Percentiles rank a stretch among this genome's conserved stretches.
These are phyloP conservation scores for Tetratostichococcus sp. DNA, from an alignment of 139 green algal genomes.

Conservation along the genomic window DNA sequence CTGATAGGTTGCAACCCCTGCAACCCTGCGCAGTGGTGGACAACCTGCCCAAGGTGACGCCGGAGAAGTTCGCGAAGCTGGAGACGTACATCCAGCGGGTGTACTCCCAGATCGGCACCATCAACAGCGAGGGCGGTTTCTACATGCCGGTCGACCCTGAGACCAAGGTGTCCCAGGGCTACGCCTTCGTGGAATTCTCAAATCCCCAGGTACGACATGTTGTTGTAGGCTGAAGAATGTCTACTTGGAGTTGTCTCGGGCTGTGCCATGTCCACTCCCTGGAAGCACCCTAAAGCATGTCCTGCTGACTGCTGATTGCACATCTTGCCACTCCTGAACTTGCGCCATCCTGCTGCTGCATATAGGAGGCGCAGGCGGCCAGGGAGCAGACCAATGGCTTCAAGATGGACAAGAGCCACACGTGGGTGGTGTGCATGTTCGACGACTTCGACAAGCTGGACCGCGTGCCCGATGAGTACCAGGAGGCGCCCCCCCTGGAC, in stretches of 20 bases:
- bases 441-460: constrained; percentile 88
- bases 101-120: constrained; percentile 74
- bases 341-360: too few species aligned
- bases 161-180: constrained; percentile 80
- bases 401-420: constrained; percentile 95
- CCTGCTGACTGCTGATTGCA: neutral
- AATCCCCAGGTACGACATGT: constrained; percentile 35
- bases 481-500: constrained; percentile 30
- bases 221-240: neutral
- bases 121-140: constrained; percentile 70
- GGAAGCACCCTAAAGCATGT: too few species aligned
- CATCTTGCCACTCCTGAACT: neutral
- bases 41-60: constrained; percentile 83
- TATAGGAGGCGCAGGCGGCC: constrained; percentile 47
- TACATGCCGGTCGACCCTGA: constrained; percentile 80
- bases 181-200: constrained; percentile 92
- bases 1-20: too few species aligned
- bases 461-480: constrained; percentile 57
- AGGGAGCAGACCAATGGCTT: constrained; percentile 68
- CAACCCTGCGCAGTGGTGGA: constrained; percentile 78
- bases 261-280: too few species aligned
- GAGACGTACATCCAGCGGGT: constrained; percentile 84
- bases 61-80: constrained; percentile 96
- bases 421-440: constrained; percentile 87
- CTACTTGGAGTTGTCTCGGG: too few species aligned